Percentiles rank a stretch among this genome's conserved stretches.
phyloP scores from a whole-genome alignment of 768 basidiomycete species.

The Phylloporus sp. region DNA sequence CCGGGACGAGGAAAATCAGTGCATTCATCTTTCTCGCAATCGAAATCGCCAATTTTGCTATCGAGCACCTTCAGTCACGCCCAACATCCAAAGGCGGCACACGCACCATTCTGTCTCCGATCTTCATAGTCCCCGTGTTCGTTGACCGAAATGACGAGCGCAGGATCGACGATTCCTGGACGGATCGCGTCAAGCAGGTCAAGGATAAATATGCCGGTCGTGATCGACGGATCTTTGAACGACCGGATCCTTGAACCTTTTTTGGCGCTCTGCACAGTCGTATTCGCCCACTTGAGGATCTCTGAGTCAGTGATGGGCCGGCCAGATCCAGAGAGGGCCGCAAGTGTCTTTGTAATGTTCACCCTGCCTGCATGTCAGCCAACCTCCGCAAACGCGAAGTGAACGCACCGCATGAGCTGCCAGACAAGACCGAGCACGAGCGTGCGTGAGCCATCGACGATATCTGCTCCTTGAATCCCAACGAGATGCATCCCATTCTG shows the following conservation, averaged over 20 bases:
- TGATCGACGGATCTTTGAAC: slow-evolving; percentile 90
- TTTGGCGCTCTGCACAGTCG: slow-evolving; percentile 73
- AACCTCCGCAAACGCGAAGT: neutral
- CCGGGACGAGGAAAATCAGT: slow-evolving; percentile 93
- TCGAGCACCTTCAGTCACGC: neutral
- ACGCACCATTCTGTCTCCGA: slow-evolving; percentile 84
- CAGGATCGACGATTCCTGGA: slow-evolving; percentile 93
- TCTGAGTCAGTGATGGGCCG: slow-evolving; percentile 87
- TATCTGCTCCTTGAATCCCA: slow-evolving; percentile 96
- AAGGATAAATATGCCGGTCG: slow-evolving; percentile 89
- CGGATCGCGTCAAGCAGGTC: slow-evolving; percentile 87
- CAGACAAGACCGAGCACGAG: slow-evolving; percentile 94
- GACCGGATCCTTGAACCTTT: slow-evolving; percentile 69
- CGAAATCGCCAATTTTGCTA: slow-evolving; percentile 95
- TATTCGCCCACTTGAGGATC: slow-evolving; percentile 95
- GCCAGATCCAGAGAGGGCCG: slow-evolving; percentile 64
- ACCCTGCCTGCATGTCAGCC: slow-evolving; percentile 40
- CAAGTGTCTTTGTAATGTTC: slow-evolving; percentile 89
- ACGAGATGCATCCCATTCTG: slow-evolving; percentile 94
- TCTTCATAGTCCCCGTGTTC: slow-evolving; percentile 77
- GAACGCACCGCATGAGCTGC: slow-evolving; percentile 87
- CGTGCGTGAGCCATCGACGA: slow-evolving; percentile 90
- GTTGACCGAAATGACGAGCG: slow-evolving; percentile 61
- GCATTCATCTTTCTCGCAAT: slow-evolving; percentile 98
- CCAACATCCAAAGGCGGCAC: neutral